A percentile compares a stretch with the other conserved stretches of the same genome.
These are phyloP conservation scores for Penicillium decumbens DNA, from an alignment of 2,329 filamentous ascomycete species.

Conservation along the genomic window DNA sequence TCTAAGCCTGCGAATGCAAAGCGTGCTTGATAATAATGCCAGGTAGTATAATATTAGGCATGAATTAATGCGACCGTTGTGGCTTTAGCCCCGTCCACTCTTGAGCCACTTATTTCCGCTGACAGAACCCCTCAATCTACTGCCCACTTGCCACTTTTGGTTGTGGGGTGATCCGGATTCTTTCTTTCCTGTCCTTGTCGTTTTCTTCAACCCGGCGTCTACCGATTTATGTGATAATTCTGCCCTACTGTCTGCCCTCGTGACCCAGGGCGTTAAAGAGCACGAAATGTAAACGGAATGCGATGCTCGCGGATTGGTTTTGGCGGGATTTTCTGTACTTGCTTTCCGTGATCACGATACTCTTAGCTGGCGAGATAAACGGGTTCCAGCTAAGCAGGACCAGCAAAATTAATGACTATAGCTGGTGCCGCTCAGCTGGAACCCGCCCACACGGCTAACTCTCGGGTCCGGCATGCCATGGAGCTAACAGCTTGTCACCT, in stretches of 20 bases:
- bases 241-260: conserved; percentile 2
- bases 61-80: conserved; percentile 2
- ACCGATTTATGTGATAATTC: conserved; percentile 6
- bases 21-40: neutral
- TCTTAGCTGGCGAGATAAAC: neutral
- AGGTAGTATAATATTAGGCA: neutral
- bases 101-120: conserved; percentile 9
- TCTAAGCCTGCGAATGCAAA: neutral
- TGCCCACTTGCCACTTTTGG: conserved; percentile 4
- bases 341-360: neutral
- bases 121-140: conserved; percentile 2
- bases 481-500: conserved; percentile 3
- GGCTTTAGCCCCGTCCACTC: conserved; percentile 8
- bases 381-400: neutral
- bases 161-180: conserved; percentile 24
- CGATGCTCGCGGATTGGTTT: neutral
- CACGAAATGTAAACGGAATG: conserved; percentile 10
- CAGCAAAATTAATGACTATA: no score
- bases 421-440: no score
- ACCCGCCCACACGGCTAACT: conserved; percentile 9
- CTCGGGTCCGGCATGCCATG: conserved; percentile 6
- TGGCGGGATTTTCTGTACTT: conserved; percentile 7
- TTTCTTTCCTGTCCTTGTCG: conserved; percentile 10
- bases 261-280: conserved; percentile 6
- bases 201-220: conserved; percentile 7